Conservation (phyloP, 352 stramenopile genomes). For the Globisporangium polare region DNA sequence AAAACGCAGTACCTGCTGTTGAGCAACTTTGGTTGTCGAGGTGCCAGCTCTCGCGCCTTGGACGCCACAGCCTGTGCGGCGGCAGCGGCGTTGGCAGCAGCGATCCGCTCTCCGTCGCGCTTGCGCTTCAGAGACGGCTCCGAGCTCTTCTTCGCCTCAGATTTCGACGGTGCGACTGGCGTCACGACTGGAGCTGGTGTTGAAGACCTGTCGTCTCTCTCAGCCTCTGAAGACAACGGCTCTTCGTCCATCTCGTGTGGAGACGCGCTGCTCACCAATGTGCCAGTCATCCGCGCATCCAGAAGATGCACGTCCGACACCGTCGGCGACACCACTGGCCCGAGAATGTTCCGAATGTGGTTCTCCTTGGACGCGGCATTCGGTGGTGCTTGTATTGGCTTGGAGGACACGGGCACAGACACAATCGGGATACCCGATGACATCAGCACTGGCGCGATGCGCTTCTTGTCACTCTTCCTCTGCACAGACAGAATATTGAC, state of each 20-base stretch:
- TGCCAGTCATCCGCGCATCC: conserved; percentile 51
- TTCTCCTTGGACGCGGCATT: conserved; percentile 69
- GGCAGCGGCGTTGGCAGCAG: conserved; percentile 15
- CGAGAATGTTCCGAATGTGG: conserved; percentile 78
- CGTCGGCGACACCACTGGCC: conserved; percentile 48
- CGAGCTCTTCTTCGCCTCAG: conserved; percentile 34
- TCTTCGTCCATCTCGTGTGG: conserved; percentile 12
- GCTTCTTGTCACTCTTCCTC: conserved; percentile 64
- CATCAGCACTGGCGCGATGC: conserved; percentile 52
- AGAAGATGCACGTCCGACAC: conserved; percentile 49
- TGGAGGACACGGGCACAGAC: background rate
- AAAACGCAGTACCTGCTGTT: conserved; percentile 39
- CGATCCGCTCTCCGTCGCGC: conserved; percentile 40
- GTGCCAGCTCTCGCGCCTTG: conserved; percentile 61
- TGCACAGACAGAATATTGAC: conserved; percentile 33
- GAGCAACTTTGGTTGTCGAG: conserved; percentile 46
- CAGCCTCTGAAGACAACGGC: background rate
- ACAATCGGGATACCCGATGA: conserved; percentile 17
- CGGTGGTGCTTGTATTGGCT: background rate
- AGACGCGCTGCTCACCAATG: conserved; percentile 19
- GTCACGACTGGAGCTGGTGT: conserved; percentile 8
- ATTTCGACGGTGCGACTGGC: conserved; percentile 12
- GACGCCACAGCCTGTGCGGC: conserved; percentile 19
- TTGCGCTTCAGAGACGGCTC: conserved; percentile 61
- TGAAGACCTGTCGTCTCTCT: background rate